Evolutionary conservation across 2,329 filamentous ascomycete genomes (phyloP).

Genomic region (Aspergillus pseudoterreus): DNA sequence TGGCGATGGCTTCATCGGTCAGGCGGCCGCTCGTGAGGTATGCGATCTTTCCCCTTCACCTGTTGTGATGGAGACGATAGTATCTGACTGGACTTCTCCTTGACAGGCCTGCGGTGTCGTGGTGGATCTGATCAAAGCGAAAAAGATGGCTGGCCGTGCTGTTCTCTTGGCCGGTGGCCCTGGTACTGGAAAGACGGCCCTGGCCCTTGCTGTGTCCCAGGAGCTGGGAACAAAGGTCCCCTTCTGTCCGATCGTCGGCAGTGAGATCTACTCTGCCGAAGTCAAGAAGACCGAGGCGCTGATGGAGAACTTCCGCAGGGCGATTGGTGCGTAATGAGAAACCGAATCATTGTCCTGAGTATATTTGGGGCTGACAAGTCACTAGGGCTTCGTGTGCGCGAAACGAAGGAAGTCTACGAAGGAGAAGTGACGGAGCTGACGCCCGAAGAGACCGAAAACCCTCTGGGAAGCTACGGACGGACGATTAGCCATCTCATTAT

Average conservation of each 20-base stretch:
- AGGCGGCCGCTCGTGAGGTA: constrained; percentile 84
- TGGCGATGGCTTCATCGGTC: constrained; percentile 82
- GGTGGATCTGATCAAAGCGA: constrained; percentile 89
- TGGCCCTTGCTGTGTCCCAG: constrained; percentile 92
- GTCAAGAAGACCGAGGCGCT: constrained; percentile 99
- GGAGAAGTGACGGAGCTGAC: constrained; percentile 97
- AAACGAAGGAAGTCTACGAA: constrained; percentile 99
- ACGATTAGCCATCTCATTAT: constrained; percentile 96
- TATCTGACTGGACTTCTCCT: constrained; percentile 14
- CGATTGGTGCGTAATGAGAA: constrained; percentile 63
- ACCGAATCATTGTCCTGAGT: too few species aligned
- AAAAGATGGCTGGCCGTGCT: constrained; percentile 96
- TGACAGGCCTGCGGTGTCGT: constrained; percentile 85
- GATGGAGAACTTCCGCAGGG: constrained; percentile 98
- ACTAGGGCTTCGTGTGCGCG: constrained; percentile 77
- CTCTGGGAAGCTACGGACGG: constrained; percentile 91
- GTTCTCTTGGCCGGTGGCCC: constrained; percentile 91
- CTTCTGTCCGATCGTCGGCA: constrained; percentile 96
- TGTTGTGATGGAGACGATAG: background rate
- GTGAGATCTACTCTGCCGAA: constrained; percentile 95
- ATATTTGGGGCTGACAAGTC: constrained; percentile 13
- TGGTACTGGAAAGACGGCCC: constrained; percentile 93
- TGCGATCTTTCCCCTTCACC: constrained; percentile 15
- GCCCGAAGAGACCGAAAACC: constrained; percentile 96
- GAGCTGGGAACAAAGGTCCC: constrained; percentile 97